These are phyloP conservation scores for Ophiostoma sp. DNA, from an alignment of 2,329 filamentous ascomycete genomes.

Conservation along the genomic window DNA sequence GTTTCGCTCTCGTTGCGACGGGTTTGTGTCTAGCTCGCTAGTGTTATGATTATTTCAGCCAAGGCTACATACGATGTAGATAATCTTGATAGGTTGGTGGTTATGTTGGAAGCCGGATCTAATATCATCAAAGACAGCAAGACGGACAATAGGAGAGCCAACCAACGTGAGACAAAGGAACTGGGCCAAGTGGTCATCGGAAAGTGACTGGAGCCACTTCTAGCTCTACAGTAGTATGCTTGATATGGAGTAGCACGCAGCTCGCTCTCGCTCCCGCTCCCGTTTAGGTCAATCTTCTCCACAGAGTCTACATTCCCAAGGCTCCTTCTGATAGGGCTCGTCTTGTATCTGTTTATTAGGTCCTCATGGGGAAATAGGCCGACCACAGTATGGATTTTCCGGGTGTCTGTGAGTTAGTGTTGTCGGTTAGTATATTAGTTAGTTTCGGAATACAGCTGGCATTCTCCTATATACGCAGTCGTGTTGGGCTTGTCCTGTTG, in stretches of 20 bases:
- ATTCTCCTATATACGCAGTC: not conserved
- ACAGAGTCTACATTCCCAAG: no score
- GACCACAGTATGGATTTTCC: not conserved
- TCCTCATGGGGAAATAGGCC: not conserved
- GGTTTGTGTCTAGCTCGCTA: not conserved
- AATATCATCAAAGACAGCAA: not conserved
- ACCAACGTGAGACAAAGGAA: not conserved
- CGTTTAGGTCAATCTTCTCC: not conserved
- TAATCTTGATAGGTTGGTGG: not conserved
- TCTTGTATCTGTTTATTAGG: not conserved
- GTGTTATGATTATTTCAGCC: not conserved
- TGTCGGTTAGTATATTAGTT: not conserved
- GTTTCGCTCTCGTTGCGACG: not conserved
- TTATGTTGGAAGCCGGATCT: not conserved
- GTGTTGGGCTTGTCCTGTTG: not conserved
- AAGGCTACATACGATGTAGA: not conserved
- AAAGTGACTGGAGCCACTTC: not conserved
- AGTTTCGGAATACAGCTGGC: not conserved
- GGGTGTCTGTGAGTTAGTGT: not conserved
- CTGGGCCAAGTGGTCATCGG: not conserved
- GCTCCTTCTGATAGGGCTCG: no score
- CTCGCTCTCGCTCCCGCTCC: slow-evolving; percentile 7
- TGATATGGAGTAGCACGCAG: not conserved
- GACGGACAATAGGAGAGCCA: not conserved
- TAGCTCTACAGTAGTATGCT: not conserved